A percentile compares a stretch with the other conserved stretches of the same genome.
Conservation (phyloP, 2,329 filamentous ascomycete species). For the Diaporthe caulivora region DNA sequence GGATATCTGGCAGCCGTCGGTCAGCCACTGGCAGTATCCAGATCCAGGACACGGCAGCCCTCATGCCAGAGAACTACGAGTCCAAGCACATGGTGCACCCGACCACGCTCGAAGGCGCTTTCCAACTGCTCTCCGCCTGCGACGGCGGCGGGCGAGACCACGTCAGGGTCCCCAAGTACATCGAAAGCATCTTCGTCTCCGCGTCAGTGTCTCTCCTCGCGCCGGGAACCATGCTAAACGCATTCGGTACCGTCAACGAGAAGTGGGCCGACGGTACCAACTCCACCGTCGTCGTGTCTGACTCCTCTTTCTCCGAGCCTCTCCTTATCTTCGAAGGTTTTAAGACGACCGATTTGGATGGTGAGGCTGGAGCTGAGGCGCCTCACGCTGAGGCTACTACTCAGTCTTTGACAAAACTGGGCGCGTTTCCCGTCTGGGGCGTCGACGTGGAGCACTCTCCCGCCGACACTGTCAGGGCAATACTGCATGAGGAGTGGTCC, state of each 20-base stretch:
- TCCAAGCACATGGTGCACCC: slow-evolving; percentile 22
- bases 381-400: neutral
- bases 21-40: neutral
- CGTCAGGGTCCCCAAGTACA: slow-evolving; percentile 22
- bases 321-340: slow-evolving; percentile 19
- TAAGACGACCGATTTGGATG: slow-evolving; percentile 6
- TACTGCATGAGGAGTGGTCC: slow-evolving; percentile 1
- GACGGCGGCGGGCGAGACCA: neutral
- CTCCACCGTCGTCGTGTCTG: slow-evolving; percentile 13
- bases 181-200: slow-evolving; percentile 23
- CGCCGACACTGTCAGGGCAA: neutral
- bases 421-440: slow-evolving; percentile 2
- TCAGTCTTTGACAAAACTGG: slow-evolving; percentile 16
- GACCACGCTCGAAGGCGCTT: slow-evolving; percentile 11
- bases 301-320: neutral
- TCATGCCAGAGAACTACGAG: slow-evolving; percentile 23
- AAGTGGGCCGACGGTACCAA: slow-evolving; percentile 32
- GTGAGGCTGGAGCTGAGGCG: neutral
- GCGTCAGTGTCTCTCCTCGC: neutral
- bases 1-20: neutral
- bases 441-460: slow-evolving; percentile 16
- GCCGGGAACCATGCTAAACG: slow-evolving; percentile 15
- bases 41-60: neutral
- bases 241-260: slow-evolving; percentile 11
- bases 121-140: slow-evolving; percentile 20